Evolutionary conservation across 2,329 filamentous ascomycete species (phyloP).

Genomic region (Sclerotinia minor): DNA sequence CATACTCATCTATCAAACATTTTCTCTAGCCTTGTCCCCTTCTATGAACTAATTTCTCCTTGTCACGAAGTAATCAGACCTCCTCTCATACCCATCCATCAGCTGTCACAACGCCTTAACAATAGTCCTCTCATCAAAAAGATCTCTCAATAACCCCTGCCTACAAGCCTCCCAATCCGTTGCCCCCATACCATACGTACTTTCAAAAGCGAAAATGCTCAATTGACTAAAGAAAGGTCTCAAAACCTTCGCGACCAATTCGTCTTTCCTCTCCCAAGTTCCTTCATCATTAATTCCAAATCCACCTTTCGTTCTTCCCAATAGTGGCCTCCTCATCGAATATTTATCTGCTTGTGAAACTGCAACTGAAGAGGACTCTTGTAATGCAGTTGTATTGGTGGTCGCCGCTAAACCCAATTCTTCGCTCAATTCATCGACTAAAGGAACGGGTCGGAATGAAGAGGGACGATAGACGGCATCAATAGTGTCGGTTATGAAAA

Average conservation of each 20-base stretch:
- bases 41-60: neutral
- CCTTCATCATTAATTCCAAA: constrained; percentile 55
- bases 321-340: constrained; percentile 43
- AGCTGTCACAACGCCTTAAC: constrained; percentile 50
- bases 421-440: constrained; percentile 83
- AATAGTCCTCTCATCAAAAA: constrained; percentile 76
- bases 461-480: constrained; percentile 86
- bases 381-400: constrained; percentile 17
- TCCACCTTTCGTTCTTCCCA: constrained; percentile 39
- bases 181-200: constrained; percentile 78
- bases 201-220: constrained; percentile 92
- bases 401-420: constrained; percentile 52
- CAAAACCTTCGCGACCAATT: constrained; percentile 74
- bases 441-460: constrained; percentile 66
- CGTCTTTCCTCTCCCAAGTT: constrained; percentile 60
- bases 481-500: constrained; percentile 95
- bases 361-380: constrained; percentile 29
- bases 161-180: constrained; percentile 67
- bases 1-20: constrained; percentile 6
- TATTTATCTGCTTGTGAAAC: constrained; percentile 32
- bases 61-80: neutral
- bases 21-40: neutral
- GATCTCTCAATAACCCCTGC: constrained; percentile 65
- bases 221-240: constrained; percentile 88
- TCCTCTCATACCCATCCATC: neutral